Evolutionary conservation across 495 filamentous ascomycete genomes (phyloP), one percentile per base, ranked within the genome.

Genomic region (Clavariopsis aquatica): DNA sequence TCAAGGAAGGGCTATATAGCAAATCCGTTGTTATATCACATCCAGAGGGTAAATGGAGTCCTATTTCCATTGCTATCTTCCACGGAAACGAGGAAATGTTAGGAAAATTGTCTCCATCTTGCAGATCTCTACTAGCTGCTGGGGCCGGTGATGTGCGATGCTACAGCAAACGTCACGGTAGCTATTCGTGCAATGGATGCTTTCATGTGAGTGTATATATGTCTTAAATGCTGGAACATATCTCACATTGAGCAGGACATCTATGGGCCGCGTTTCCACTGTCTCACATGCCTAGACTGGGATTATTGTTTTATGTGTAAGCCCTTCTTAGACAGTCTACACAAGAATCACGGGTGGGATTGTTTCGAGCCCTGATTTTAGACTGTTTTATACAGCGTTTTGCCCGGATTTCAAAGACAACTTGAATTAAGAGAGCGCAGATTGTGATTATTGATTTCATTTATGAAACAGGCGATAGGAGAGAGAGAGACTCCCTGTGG

Each of bases 231-330:
- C 3, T 36, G 8, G 28, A 56, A 29, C 12, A 31, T 15, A 10
- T 36, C 34, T 22, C 27, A 22, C 15, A 22, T 38, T 34, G 28
- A 56, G n/a, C n/a, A 56, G 53, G 53, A 56, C 53, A 56, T 56
- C 20, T 56, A 56, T n/a, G 53, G 53, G 28, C 53, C 53, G 15
- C 53, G 53, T 19, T 56, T 56, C 28, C 53, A 56, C n/a, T 56
- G 53, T 36, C 53, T 24, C 53, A 56, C 53, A 34, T 56, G 53
- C n/a, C 53, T 19, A 56, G 29, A 56, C 28, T 36, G 34, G 8
- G 28, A 56, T 36, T 56, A 56, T 38, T 56, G 53, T 56, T 56
- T 56, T 19, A 56, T 56, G 53, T 56, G 53, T 23, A 56, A 56
- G 34, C 53, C 53, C n/a, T 56, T 56, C 22, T 56, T 56, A 9